Base-by-base conservation (phyloP, 805 yeast genomes). In the Metschnikowia lunata region DNA sequence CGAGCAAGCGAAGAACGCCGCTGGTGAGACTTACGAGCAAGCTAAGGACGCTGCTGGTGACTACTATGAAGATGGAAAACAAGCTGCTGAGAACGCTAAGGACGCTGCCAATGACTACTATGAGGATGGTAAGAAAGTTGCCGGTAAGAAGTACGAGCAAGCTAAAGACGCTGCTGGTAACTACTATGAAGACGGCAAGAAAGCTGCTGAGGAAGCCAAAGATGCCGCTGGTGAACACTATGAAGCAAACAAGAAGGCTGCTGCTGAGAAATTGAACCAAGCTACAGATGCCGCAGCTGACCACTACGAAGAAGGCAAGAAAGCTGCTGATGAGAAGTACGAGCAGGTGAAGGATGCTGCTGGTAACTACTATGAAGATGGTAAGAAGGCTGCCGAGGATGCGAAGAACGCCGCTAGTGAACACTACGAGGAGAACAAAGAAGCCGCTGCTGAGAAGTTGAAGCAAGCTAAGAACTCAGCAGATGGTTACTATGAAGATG, bases 361-460 rank as follows among this genome's bases (percentile, higher is more conserved):
- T 10, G 31, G 11, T 32, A 8, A 31, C 26, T 23, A 32, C 26
- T 36, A 36, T 36, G 42, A 33, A 14, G 11, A 26, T 18, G 41
- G 30, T 32, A 13, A 13, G 23, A 28, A 33, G 6, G 42, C 42
- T 28, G 42, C 42, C 11, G 46, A 46, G 38, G 36, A 30, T 26
- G 50, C 43, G 52, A 40, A 53, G 37, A 32, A 46, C 5, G 43
- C 51, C 18, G 59, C 61, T 38, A 59, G 34, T 7, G 45, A 49
- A n/a, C 32, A 39, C 42, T 40, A 39, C 37, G 41, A 36, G 32
- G 48, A 48, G 27, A 41, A 42, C 36, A 41, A 45, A 42, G 39
- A 23, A 23, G 40, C 46, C 30, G 42, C 46, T 31, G 37, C 13
- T 11, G 23, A 13, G 2, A 12, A 42, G 38, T 32, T 15, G 15